These are phyloP conservation scores for Cyathus striatus DNA, from an alignment of 768 basidiomycete species.

Conservation along the genomic window DNA sequence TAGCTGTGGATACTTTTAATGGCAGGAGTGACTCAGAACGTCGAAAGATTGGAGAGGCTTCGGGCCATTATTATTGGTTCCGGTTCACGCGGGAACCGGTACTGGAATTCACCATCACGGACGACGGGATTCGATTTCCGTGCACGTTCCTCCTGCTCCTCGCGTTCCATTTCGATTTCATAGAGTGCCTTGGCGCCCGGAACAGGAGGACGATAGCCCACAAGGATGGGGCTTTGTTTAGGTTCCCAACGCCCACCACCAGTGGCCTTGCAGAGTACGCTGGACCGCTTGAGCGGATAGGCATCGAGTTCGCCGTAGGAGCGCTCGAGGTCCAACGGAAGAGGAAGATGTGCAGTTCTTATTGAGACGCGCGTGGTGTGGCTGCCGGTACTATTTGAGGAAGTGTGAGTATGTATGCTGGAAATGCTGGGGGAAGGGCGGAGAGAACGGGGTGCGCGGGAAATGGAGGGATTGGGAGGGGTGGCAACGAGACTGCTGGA, in stretches of 20 bases:
- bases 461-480: conserved; percentile 16
- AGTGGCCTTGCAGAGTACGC: conserved; percentile 68
- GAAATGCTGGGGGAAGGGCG: conserved; percentile 26
- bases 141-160: conserved; percentile 48
- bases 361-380: conserved; percentile 20
- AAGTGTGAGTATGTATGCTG: conserved; percentile 26
- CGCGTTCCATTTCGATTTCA: conserved; percentile 66
- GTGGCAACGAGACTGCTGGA: conserved; percentile 21
- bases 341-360: conserved; percentile 28
- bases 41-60: conserved; percentile 51
- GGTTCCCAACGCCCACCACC: conserved; percentile 83
- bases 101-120: conserved; percentile 61
- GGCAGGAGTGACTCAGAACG: conserved; percentile 41
- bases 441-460: conserved; percentile 23
- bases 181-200: conserved; percentile 65
- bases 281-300: conserved; percentile 66
- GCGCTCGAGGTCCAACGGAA: conserved; percentile 35
- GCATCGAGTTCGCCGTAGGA: conserved; percentile 68
- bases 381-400: conserved; percentile 21
- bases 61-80: conserved; percentile 38
- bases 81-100: conserved; percentile 49
- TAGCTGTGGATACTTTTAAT: conserved; percentile 12
- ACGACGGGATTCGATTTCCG: conserved; percentile 60
- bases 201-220: conserved; percentile 50
- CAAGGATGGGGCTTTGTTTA: conserved; percentile 40